Evolutionary conservation across 352 stramenopile genomes (phyloP).

Genomic region (Phytophthora lateralis): DNA sequence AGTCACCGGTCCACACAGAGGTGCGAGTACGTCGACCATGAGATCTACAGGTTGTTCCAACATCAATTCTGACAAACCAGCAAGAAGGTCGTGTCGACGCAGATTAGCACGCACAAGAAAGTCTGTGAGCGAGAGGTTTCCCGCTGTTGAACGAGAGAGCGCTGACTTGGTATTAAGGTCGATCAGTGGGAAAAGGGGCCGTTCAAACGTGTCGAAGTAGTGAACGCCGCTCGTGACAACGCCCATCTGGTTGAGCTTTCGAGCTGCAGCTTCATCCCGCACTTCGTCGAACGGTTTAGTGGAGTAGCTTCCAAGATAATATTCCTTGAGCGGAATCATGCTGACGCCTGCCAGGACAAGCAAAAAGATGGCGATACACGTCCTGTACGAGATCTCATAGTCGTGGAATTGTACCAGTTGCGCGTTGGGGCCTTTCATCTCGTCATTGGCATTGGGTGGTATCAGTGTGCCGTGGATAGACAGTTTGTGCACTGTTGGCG

Average conservation of each 20-base stretch:
- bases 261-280: constrained; percentile 36
- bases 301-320: constrained; percentile 45
- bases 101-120: constrained; percentile 47
- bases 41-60: constrained; percentile 27
- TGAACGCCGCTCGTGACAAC: constrained; percentile 40
- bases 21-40: constrained; percentile 45
- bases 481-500: constrained; percentile 7
- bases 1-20: constrained; percentile 33
- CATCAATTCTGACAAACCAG: constrained; percentile 23
- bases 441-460: background rate
- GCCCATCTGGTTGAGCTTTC: constrained; percentile 37
- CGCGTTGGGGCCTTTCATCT: background rate
- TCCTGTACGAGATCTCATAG: constrained; percentile 33
- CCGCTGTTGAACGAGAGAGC: constrained; percentile 19
- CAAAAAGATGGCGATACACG: constrained; percentile 28
- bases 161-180: constrained; percentile 23
- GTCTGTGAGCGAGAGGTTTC: constrained; percentile 23
- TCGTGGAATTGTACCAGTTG: constrained; percentile 12
- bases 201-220: constrained; percentile 44
- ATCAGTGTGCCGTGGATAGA: constrained; percentile 15
- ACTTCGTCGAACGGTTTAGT: constrained; percentile 51
- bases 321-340: constrained; percentile 48
- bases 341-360: constrained; percentile 18
- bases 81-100: constrained; percentile 29
- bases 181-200: constrained; percentile 27